Evolutionary conservation across 2,329 filamentous ascomycete genomes (phyloP), one percentile per base, ranked within the genome.

Genomic region (Chaetomium olivaceum): DNA sequence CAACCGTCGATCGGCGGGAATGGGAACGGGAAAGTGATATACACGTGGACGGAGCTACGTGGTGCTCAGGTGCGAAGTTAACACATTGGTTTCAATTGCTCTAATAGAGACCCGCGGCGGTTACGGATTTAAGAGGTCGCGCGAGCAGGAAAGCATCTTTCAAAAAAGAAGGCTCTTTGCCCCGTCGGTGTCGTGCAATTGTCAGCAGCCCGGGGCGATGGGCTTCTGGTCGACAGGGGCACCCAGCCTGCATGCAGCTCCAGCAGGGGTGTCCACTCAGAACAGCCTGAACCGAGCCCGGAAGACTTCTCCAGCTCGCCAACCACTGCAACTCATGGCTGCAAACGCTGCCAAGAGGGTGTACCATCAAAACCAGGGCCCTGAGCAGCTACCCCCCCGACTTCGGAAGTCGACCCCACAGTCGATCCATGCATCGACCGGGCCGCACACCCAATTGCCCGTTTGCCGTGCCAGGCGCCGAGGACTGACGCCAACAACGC

Each of bases 231-330:
- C 1, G 55, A 61, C 59, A 64, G 62, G 62, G 16, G 11, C 23
- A 61, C 29, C 62, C 59, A 36, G 50, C 39, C 65, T 67, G 65
- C 65, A 67, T 69, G 67, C 67, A 67, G 65, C 55, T 58, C 19
- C 21, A 58, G 63, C 60, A 48, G 63, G 60, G 36, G 3, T 19
- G 33, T 2, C 55, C 55, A 33, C 55, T 9, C 11, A 4, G 4
- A n/a, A 36, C 16, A 36, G 23, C 11, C 23, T 63, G 58, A 33
- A 1, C 6, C 16, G 31, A 11, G 39, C 39, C 39, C 16, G 16
- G 39, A 19, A 43, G 14, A 63, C 55, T 33, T 60, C 39, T 16
- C 27, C 23, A 6, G 19, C 2, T 9, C 14, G 2, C 29, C 23
- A n/a, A 3, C 3, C 21, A 39, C 59, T 3, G 21, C 12, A 12